Conservation (phyloP, 73 alveolate genomes). For the Symbiodinium pilosum region DNA sequence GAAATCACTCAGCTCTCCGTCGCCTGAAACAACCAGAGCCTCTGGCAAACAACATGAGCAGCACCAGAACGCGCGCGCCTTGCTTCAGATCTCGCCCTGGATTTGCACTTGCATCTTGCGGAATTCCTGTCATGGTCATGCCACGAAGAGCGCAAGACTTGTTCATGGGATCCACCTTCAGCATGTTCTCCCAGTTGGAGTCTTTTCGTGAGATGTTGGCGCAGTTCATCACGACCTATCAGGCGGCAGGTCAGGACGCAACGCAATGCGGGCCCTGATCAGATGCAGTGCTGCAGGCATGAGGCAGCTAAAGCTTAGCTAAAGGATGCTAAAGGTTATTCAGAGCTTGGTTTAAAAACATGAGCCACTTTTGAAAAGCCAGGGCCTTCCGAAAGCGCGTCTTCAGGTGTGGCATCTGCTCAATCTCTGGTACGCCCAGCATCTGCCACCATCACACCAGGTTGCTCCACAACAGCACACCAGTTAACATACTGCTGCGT, state of each 20-base stretch:
- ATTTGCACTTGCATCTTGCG: constrained; percentile 89
- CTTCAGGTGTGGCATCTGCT: constrained; percentile 68
- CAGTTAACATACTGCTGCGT: background rate
- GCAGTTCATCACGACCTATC: constrained; percentile 84
- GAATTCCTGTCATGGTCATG: constrained; percentile 32
- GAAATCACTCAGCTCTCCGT: too few species aligned
- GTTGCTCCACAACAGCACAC: background rate
- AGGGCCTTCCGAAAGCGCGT: constrained; percentile 77
- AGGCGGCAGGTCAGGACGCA: too few species aligned
- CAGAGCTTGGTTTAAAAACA: too few species aligned
- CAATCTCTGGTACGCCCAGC: constrained; percentile 93
- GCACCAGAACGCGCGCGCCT: too few species aligned
- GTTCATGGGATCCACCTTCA: constrained; percentile 8
- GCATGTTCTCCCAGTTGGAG: constrained; percentile 51
- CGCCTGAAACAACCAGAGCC: too few species aligned
- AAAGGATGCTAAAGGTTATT: background rate
- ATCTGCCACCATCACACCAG: too few species aligned
- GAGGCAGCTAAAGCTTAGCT: background rate
- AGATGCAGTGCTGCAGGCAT: background rate
- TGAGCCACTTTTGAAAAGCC: background rate
- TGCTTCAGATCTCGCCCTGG: constrained; percentile 43
- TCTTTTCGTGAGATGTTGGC: constrained; percentile 75
- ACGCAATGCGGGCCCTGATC: background rate
- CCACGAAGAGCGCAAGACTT: background rate
- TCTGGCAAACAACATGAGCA: too few species aligned